Percentiles rank a stretch among this genome's conserved stretches.
phyloP scores from a whole-genome alignment of 2,329 filamentous ascomycete species.

The Ceratocystis huliohia region DNA sequence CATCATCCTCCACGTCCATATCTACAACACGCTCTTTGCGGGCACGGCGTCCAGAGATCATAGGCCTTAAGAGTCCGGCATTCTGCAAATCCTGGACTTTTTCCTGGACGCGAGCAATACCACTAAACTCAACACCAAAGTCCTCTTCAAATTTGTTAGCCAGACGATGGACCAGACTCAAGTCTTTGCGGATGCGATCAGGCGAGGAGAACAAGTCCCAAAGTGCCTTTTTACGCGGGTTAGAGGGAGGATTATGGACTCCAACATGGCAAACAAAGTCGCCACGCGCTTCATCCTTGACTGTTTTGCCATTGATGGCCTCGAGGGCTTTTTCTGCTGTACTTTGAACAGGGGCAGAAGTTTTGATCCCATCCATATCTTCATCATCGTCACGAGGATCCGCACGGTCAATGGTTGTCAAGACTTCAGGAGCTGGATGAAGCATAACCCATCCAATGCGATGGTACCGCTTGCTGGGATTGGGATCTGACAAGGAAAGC shows the following conservation, averaged over 20 bases:
- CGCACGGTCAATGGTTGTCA: constrained; percentile 53
- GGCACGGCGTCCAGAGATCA: constrained; percentile 44
- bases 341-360: constrained; percentile 36
- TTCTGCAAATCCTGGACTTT: constrained; percentile 69
- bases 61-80: constrained; percentile 63
- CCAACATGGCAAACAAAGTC: constrained; percentile 97
- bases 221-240: constrained; percentile 83
- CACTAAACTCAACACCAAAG: constrained; percentile 64
- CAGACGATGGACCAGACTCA: constrained; percentile 68
- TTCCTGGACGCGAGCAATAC: constrained; percentile 68
- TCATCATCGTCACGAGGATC: constrained; percentile 53
- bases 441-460: constrained; percentile 98
- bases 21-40: constrained; percentile 40
- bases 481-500: constrained; percentile 90
- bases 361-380: constrained; percentile 37
- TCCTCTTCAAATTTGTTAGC: constrained; percentile 77
- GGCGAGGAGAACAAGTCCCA: constrained; percentile 95
- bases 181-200: constrained; percentile 82
- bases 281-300: constrained; percentile 82
- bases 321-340: constrained; percentile 79
- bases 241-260: constrained; percentile 76
- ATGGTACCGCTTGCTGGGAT: constrained; percentile 92
- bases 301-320: constrained; percentile 94
- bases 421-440: constrained; percentile 60
- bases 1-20: constrained; percentile 40